Base-by-base conservation (phyloP, 2,329 filamentous ascomycete genomes). In the Chaetomiaceae sp. region DNA sequence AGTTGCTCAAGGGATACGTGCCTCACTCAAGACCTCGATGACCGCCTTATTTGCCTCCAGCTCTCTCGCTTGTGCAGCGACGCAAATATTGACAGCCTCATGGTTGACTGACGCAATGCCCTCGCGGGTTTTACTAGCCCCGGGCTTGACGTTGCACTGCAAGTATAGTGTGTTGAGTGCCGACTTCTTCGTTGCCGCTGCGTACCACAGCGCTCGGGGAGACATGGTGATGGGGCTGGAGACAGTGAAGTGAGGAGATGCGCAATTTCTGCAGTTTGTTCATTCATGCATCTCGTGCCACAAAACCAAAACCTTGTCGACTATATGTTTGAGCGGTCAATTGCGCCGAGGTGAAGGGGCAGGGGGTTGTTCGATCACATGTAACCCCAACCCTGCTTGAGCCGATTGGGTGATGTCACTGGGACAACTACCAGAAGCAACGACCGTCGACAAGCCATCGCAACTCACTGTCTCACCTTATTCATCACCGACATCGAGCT, bases 31-130 rank as follows among this genome's bases (percentile, higher is more conserved):
- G 4, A 87, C 65, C 30, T 74, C 69, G 39, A 79, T 65, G 2
- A 86, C 79, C 4, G 83, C 83, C 58, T 75, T 76, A 59, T 88
- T 88, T 5, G 84, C 78, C 59, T 85, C 80, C 12, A 83, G 82
- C 12, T 86, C 80, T 50, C 74, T 72, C 10, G 84, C 73, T 52
- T 75, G 80, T 0, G 81, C 83, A 1, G 82, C 66, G 2, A 87
- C 83, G 38, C 80, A 83, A 1, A 88, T 62, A 49, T 84, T 76
- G 38, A 88, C 72, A 2, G 66, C 67, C 6, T 77, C 71, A 19
- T 79, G 71, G 0, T 73, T 73, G 4, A 88, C 63, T 1, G 70
- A 68, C 3, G 68, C 59, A 36, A 88, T 70, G 12, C 83, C 83
- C 55, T 85, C 75, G 27, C 81, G 75, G 19, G 70, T 69, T 22